Evolutionary conservation across 371 early-diverging fungal species (phyloP), one percentile per base, ranked within the genome.

Genomic region (Rhizopus microsporus): DNA sequence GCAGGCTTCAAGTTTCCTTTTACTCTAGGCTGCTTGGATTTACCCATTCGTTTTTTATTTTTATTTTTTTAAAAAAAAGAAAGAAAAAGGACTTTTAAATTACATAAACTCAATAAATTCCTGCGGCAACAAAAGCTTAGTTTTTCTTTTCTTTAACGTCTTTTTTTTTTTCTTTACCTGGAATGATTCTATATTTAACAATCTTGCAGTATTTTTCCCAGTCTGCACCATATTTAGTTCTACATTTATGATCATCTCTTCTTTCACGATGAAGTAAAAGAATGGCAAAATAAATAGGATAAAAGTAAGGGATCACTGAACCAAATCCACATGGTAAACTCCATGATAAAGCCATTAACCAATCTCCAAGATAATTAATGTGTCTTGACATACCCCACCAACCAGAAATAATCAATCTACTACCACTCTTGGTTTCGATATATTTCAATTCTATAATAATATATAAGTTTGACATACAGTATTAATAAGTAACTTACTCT

Each of bases 361-460:
- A 90, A 69, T 95, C 95, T 34, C 90, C 93, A 49, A 91, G 72
- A 75, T 97, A 97, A 71, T 97, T 95, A 63, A 95, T 90, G 61
- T 97, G 93, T 43, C 95, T 80, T 8, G 95, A 90, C 44, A 82
- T 74, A 5, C 95, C 97, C 93, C 95, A 97, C 95, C 96, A 97
- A 40, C 97, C 95, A 38, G 83, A 82, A 34, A 87, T 83, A 38
- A 97, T 76, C 53, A 97, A 80, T 62, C 84, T 88, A 52, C 85
- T 86, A 29, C 96, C 96, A 39, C 87, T 63, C 52, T 83, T 75
- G 0, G 96, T 94, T 58, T 88, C 76, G 49, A 96, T 84, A 69
- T 81, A 95, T 71, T 91, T 89, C 51, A 93, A 78, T 65, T 93
- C 83, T 82, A 68, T 42, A 32, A 9, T 32, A 1, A 23, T 4